Percentiles rank a stretch among this genome's conserved stretches.
phyloP scores from a whole-genome alignment of 768 basidiomycete genomes.

The Hypholoma fasciculare region DNA sequence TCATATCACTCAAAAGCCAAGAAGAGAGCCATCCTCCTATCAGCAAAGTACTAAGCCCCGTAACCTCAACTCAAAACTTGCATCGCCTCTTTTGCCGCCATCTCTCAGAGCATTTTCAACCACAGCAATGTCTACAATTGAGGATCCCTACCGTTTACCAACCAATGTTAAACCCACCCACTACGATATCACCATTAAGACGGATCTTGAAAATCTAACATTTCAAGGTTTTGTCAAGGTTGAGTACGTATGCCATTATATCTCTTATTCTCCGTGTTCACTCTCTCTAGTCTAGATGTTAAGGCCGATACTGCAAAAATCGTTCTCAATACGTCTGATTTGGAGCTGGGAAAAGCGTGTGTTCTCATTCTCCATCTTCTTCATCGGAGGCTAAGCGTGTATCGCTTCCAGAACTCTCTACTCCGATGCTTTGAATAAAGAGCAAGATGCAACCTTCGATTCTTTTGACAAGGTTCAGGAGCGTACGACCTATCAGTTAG shows the following conservation, averaged over 20 bases:
- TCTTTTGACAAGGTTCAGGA: slow-evolving; percentile 62
- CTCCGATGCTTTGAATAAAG: slow-evolving; percentile 51
- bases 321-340: slow-evolving; percentile 63
- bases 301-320: slow-evolving; percentile 58
- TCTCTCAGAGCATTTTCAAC: slow-evolving; percentile 28
- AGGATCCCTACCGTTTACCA: slow-evolving; percentile 61
- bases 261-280: neutral
- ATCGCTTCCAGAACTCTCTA: slow-evolving; percentile 39
- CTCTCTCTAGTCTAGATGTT: slow-evolving; percentile 56
- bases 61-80: slow-evolving; percentile 11
- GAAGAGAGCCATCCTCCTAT: slow-evolving; percentile 16
- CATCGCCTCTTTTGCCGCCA: slow-evolving; percentile 17
- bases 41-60: slow-evolving; percentile 22
- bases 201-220: slow-evolving; percentile 74
- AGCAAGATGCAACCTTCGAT: slow-evolving; percentile 45
- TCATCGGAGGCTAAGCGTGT: neutral
- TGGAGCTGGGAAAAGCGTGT: slow-evolving; percentile 57
- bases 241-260: slow-evolving; percentile 41
- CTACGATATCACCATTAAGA: slow-evolving; percentile 78
- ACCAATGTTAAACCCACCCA: slow-evolving; percentile 67
- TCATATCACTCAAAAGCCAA: slow-evolving; percentile 17
- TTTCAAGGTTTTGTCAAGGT: slow-evolving; percentile 81
- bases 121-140: slow-evolving; percentile 16
- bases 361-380: slow-evolving; percentile 12
- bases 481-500: slow-evolving; percentile 62